Conservation (phyloP, 495 filamentous ascomycete species). For the Barbatosphaeria neglecta region DNA sequence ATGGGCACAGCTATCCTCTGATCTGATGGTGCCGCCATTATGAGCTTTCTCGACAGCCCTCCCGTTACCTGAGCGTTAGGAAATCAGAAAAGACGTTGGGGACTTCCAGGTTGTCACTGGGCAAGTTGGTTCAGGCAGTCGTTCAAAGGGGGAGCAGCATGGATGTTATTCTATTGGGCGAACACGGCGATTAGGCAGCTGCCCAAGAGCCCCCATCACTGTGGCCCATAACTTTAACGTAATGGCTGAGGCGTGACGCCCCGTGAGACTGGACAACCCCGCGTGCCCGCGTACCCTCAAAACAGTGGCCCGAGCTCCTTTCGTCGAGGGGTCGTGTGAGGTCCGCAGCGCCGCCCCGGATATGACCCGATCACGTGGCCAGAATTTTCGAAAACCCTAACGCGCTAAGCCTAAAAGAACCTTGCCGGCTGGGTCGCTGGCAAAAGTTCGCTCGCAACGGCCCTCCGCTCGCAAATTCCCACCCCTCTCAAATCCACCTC, state of each 20-base stretch:
- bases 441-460: constrained; percentile 7
- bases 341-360: not conserved
- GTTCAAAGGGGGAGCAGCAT: not conserved
- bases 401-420: not conserved
- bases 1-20: constrained; percentile 65
- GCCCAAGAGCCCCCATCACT: too few relatives aligned
- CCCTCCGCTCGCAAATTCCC: constrained; percentile 17
- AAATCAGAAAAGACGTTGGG: too few relatives aligned
- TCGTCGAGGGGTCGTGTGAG: not conserved
- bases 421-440: not conserved
- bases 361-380: not conserved
- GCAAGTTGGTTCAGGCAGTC: not conserved
- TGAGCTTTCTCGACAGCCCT: too few relatives aligned
- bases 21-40: constrained; percentile 64
- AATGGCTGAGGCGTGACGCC: too few relatives aligned
- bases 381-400: not conserved
- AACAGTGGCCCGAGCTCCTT: not conserved
- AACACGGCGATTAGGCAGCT: too few relatives aligned
- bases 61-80: too few relatives aligned
- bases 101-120: too few relatives aligned
- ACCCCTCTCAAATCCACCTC: constrained; percentile 17
- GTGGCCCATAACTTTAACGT: too few relatives aligned
- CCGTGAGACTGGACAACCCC: too few relatives aligned
- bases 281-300: too few relatives aligned
- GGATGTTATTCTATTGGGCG: not conserved